Percentiles rank a stretch among this genome's conserved stretches.
phyloP scores from a whole-genome alignment of 176 grass and related monocot species.

The Triticum dicoccoides region DNA sequence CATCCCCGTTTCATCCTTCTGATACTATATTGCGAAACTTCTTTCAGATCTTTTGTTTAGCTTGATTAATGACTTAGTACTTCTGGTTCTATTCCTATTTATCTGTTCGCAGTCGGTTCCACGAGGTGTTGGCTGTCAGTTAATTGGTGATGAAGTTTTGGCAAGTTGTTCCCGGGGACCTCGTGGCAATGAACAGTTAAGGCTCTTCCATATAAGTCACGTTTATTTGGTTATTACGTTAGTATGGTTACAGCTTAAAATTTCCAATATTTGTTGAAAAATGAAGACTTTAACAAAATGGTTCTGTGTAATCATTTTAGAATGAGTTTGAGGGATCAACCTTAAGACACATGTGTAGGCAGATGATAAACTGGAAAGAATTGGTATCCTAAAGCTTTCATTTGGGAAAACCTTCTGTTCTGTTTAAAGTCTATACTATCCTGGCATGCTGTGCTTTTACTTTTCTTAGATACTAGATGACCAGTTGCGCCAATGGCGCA shows the following conservation, averaged over 20 bases:
- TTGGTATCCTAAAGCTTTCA: background rate
- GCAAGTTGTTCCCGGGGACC: slow-evolving; percentile 72
- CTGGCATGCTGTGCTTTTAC: background rate
- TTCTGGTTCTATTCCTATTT: slow-evolving; percentile 19
- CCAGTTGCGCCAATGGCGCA: too few relatives aligned
- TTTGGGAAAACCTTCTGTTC: background rate
- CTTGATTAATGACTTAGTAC: slow-evolving; percentile 4
- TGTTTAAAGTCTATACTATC: background rate
- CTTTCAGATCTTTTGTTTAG: background rate
- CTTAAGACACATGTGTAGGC: background rate
- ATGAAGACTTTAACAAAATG: background rate
- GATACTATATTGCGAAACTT: slow-evolving; percentile 14
- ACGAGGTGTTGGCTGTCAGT: slow-evolving; percentile 59
- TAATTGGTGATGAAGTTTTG: slow-evolving; percentile 76
- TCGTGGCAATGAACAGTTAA: slow-evolving; percentile 82
- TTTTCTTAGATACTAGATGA: background rate
- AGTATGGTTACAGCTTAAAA: background rate
- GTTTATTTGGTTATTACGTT: background rate
- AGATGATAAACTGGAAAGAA: background rate
- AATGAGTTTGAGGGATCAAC: background rate
- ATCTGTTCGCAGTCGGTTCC: slow-evolving; percentile 55
- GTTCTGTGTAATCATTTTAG: background rate
- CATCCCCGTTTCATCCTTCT: background rate
- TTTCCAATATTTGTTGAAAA: background rate
- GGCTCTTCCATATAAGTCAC: slow-evolving; percentile 13